Conservation (phyloP, 1,284 basidiomycete genomes). For the Apiotrichum mycotoxinovorans region DNA sequence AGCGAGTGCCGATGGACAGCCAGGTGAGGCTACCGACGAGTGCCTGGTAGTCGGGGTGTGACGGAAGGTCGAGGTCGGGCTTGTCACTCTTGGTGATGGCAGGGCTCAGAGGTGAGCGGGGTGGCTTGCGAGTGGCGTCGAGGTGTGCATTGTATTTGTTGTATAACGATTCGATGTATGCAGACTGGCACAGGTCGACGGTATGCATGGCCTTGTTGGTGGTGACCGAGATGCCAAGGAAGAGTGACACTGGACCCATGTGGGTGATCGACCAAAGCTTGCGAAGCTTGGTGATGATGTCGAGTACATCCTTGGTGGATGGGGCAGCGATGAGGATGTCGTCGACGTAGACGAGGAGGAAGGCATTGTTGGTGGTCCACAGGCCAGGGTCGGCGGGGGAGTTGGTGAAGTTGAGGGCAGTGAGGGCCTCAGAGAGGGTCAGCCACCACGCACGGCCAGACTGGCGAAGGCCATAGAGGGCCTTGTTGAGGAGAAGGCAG, state of each 20-base stretch:
- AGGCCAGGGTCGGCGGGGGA: conserved; percentile 22
- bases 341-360: conserved; percentile 19
- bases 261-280: conserved; percentile 26
- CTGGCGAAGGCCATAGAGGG: conserved; percentile 54
- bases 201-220: conserved; percentile 32
- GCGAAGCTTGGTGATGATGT: conserved; percentile 24
- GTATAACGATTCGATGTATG: conserved; percentile 50
- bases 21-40: conserved; percentile 34
- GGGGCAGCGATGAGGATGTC: conserved; percentile 18
- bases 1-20: conserved; percentile 25
- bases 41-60: too few relatives aligned
- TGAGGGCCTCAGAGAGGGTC: conserved; percentile 44
- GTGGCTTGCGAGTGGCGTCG: neutral
- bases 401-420: conserved; percentile 36
- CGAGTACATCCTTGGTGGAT: conserved; percentile 1
- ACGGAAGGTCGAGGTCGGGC: too few relatives aligned
- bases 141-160: conserved; percentile 31
- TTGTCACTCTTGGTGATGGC: neutral
- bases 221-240: conserved; percentile 34
- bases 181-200: conserved; percentile 48
- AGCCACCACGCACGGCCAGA: conserved; percentile 38
- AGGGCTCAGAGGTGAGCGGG: neutral
- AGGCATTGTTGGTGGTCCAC: conserved; percentile 5
- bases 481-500: conserved; percentile 34
- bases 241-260: conserved; percentile 27